These are phyloP conservation scores for Podospora bellae-mahoneyi DNA, from an alignment of 495 filamentous ascomycete genomes.

Conservation along the genomic window DNA sequence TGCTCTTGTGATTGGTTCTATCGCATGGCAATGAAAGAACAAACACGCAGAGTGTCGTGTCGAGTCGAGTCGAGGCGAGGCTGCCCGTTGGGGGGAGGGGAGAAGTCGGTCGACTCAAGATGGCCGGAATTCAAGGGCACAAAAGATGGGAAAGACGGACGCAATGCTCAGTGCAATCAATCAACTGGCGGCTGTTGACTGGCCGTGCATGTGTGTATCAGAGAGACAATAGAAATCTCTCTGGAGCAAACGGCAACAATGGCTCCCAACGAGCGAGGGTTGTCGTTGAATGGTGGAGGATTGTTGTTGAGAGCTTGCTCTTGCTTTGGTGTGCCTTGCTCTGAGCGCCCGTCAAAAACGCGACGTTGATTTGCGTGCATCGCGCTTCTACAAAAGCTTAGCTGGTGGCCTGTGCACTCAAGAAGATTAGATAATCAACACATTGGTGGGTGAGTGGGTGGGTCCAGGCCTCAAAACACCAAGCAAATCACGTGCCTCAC, in stretches of 20 bases:
- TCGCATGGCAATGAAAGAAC: background rate
- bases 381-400: background rate
- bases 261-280: background rate
- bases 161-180: background rate
- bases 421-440: background rate
- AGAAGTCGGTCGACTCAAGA: background rate
- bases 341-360: constrained; percentile 12
- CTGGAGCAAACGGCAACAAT: background rate
- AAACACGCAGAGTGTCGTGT: too few relatives aligned
- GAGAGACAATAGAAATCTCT: background rate
- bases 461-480: background rate
- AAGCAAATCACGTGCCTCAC: background rate
- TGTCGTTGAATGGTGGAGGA: background rate
- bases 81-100: background rate
- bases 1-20: background rate
- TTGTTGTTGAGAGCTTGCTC: constrained; percentile 5
- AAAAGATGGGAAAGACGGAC: background rate
- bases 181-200: background rate
- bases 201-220: too few relatives aligned
- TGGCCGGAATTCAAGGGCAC: background rate
- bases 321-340: background rate
- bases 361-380: constrained; percentile 6
- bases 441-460: background rate
- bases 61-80: background rate
- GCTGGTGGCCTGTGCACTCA: background rate